These are phyloP conservation scores for Agaricus blazei DNA, from an alignment of 768 basidiomycete species.

Conservation along the genomic window DNA sequence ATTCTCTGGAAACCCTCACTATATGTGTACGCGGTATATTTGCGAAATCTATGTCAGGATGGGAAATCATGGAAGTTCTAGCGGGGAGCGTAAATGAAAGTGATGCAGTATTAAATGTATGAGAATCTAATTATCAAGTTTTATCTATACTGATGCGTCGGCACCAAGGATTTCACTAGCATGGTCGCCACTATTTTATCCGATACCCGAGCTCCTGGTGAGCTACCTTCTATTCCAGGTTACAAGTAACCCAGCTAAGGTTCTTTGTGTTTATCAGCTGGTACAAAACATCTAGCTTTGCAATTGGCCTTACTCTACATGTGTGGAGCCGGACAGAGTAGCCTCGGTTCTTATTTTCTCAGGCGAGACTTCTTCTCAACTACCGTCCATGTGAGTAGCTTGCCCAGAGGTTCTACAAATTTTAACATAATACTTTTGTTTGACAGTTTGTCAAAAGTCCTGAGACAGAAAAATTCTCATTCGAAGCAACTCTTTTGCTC, in stretches of 20 bases:
- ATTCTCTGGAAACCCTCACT: conserved; percentile 49
- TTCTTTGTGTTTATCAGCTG: conserved; percentile 26
- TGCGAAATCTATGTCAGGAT: conserved; percentile 56
- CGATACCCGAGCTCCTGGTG: conserved; percentile 42
- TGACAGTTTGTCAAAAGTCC: conserved; percentile 50
- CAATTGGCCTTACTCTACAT: conserved; percentile 55
- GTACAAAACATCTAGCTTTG: conserved; percentile 46
- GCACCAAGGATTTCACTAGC: conserved; percentile 41
- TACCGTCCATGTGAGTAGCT: conserved; percentile 37
- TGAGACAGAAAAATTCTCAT: conserved; percentile 50
- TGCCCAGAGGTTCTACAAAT: not conserved
- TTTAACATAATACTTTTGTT: not conserved
- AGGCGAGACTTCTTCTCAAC: conserved; percentile 56
- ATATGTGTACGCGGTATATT: conserved; percentile 44
- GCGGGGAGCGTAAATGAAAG: conserved; percentile 56
- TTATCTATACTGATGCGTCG: not conserved
- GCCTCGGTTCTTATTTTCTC: conserved; percentile 69
- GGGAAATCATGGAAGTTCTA: conserved; percentile 70
- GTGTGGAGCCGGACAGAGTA: conserved; percentile 56
- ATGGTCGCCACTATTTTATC: conserved; percentile 42
- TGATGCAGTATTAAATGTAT: conserved; percentile 46
- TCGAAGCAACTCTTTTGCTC: conserved; percentile 58
- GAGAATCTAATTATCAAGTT: not conserved
- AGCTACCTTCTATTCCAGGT: conserved; percentile 8
- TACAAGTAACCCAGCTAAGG: not conserved